Evolutionary conservation across 2,329 filamentous ascomycete genomes (phyloP).

Genomic region (Dactylellina sp.): DNA sequence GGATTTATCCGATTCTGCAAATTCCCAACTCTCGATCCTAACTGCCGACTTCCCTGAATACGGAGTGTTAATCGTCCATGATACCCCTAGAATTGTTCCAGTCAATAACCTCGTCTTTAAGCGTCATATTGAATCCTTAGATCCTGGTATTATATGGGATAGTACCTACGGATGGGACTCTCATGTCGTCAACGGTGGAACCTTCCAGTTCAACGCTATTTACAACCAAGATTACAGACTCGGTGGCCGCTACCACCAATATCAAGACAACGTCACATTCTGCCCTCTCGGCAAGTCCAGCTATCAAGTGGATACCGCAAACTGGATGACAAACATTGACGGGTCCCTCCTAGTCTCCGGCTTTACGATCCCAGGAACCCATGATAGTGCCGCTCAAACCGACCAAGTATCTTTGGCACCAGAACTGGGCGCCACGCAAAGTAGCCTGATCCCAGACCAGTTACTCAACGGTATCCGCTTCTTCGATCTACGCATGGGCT

Average conservation of each 20-base stretch:
- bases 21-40: conserved; percentile 16
- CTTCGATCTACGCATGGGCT: conserved; percentile 27
- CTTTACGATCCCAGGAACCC: conserved; percentile 30
- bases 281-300: conserved; percentile 5
- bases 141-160: conserved; percentile 27
- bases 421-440: conserved; percentile 22
- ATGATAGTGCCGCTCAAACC: conserved; percentile 17
- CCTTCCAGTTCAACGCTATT: conserved; percentile 16
- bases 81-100: conserved; percentile 6
- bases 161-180: conserved; percentile 30
- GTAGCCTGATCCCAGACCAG: conserved; percentile 20
- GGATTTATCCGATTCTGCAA: conserved; percentile 11
- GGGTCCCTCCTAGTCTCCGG: conserved; percentile 16
- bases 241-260: conserved; percentile 27
- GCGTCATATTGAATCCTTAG: conserved; percentile 5
- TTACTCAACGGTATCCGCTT: conserved; percentile 27
- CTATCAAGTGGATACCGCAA: conserved; percentile 14
- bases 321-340: conserved; percentile 30
- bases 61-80: conserved; percentile 26
- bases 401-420: conserved; percentile 19
- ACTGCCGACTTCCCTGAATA: conserved; percentile 2
- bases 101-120: conserved; percentile 11
- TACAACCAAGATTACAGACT: conserved; percentile 25
- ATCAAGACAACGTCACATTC: conserved; percentile 23
- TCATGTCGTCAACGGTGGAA: conserved; percentile 19